A percentile compares a stretch with the other conserved stretches of the same genome.
These are phyloP conservation scores for Lactarius psammicola DNA, from an alignment of 768 basidiomycete genomes.

Conservation along the genomic window DNA sequence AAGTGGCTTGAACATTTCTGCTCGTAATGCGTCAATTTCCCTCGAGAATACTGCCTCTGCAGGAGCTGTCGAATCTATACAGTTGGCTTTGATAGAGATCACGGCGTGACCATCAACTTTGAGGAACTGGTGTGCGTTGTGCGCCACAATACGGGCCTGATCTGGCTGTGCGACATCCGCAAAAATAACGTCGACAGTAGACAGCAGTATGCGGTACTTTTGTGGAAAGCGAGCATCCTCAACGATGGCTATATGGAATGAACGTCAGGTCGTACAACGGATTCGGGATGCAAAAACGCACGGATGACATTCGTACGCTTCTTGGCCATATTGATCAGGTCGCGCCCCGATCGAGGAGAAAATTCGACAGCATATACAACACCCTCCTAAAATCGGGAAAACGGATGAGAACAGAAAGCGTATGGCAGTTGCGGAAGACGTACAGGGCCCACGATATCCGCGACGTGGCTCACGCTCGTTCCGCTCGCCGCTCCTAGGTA, in stretches of 20 bases:
- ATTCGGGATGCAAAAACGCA: slow-evolving; percentile 42
- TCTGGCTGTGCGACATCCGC: slow-evolving; percentile 98
- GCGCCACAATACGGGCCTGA: slow-evolving; percentile 93
- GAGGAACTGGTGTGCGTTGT: slow-evolving; percentile 94
- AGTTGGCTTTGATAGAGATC: slow-evolving; percentile 98
- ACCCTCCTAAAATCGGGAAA: slow-evolving; percentile 62
- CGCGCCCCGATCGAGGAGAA: slow-evolving; percentile 93
- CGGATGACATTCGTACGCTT: slow-evolving; percentile 99
- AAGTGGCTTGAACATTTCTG: slow-evolving; percentile 82
- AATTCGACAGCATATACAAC: slow-evolving; percentile 99
- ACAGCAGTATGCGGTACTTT: slow-evolving; percentile 95
- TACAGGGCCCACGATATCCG: slow-evolving; percentile 96
- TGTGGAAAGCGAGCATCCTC: slow-evolving; percentile 97
- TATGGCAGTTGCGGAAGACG: slow-evolving; percentile 33
- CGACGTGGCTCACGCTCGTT: slow-evolving; percentile 97
- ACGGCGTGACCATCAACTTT: slow-evolving; percentile 90
- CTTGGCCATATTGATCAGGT: slow-evolving; percentile 99
- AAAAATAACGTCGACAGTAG: slow-evolving; percentile 95
- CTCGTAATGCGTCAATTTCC: slow-evolving; percentile 80
- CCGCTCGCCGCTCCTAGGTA: slow-evolving; percentile 98
- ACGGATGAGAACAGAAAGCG: slow-evolving; percentile 22
- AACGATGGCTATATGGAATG: slow-evolving; percentile 66
- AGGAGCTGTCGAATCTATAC: slow-evolving; percentile 94
- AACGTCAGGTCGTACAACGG: neutral
- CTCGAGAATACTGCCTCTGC: slow-evolving; percentile 86